phyloP scores from a whole-genome alignment of 805 yeast genomes.

The Saccharomycopsis sp. region DNA sequence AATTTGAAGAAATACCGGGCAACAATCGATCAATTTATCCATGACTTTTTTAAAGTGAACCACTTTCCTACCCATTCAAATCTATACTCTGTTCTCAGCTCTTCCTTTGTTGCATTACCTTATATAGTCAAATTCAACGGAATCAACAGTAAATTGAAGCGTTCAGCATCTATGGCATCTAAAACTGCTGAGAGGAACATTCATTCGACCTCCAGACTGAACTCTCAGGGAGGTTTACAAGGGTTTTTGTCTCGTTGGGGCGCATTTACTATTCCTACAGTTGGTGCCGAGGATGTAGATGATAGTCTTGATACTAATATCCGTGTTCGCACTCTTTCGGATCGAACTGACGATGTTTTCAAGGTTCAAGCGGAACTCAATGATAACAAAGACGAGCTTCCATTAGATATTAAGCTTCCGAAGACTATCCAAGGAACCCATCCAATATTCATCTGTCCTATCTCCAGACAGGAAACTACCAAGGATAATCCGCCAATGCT shows the following conservation, averaged over 20 bases:
- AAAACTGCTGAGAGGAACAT: background rate
- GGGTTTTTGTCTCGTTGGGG: background rate
- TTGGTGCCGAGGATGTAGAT: background rate
- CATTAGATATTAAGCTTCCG: conserved; percentile 56
- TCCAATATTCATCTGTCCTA: conserved; percentile 67
- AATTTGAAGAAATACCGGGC: conserved; percentile 9
- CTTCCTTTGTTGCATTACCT: conserved; percentile 14
- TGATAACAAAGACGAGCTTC: conserved; percentile 42
- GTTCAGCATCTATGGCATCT: conserved; percentile 4
- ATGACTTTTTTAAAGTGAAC: conserved; percentile 11
- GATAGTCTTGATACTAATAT: background rate
- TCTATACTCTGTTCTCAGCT: conserved; percentile 6
- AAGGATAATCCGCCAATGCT: conserved; percentile 54
- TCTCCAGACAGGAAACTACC: conserved; percentile 60
- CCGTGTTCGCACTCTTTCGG: background rate
- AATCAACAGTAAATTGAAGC: conserved; percentile 12
- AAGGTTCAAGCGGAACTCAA: background rate
- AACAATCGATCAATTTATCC: conserved; percentile 8
- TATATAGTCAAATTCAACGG: conserved; percentile 15
- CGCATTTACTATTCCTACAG: background rate
- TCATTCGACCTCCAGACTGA: background rate
- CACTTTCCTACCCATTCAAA: conserved; percentile 7
- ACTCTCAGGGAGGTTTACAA: background rate
- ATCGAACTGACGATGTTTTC: background rate
- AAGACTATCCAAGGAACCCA: conserved; percentile 44